phyloP scores from a whole-genome alignment of 106 monocot genomes.

The Acorus gramineus region DNA sequence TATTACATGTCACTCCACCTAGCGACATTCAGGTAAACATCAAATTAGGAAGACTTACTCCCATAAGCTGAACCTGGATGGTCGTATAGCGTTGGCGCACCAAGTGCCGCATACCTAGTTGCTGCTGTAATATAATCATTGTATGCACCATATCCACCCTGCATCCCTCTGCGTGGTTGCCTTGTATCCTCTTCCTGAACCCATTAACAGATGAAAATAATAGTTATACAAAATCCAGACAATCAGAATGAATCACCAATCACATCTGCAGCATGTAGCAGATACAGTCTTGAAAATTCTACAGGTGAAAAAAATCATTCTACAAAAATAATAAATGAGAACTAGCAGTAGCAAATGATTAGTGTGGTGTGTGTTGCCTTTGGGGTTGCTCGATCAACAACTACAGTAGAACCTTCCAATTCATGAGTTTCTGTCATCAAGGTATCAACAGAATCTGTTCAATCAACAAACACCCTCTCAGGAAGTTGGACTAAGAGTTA shows the following conservation, averaged over 20 bases:
- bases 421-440: conserved; percentile 92
- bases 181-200: conserved; percentile 66
- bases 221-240: background rate
- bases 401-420: conserved; percentile 75
- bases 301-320: background rate
- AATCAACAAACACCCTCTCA: conserved; percentile 5
- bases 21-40: background rate
- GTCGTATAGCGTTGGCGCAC: conserved; percentile 92
- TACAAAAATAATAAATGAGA: background rate
- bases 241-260: too few species aligned
- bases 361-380: conserved; percentile 32
- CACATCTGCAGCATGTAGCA: background rate
- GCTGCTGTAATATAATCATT: conserved; percentile 87
- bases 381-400: conserved; percentile 94
- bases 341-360: background rate
- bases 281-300: background rate
- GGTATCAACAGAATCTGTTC: conserved; percentile 86
- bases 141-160: conserved; percentile 91
- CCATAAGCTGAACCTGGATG: conserved; percentile 65
- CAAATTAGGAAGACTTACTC: conserved; percentile 27
- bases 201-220: conserved; percentile 4
- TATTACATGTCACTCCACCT: too few species aligned
- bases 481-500: background rate
- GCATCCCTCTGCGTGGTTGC: conserved; percentile 47
- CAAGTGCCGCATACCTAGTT: conserved; percentile 83